Conservation (phyloP, 2,329 filamentous ascomycete species). For the Phyllosticta ampelicida region DNA sequence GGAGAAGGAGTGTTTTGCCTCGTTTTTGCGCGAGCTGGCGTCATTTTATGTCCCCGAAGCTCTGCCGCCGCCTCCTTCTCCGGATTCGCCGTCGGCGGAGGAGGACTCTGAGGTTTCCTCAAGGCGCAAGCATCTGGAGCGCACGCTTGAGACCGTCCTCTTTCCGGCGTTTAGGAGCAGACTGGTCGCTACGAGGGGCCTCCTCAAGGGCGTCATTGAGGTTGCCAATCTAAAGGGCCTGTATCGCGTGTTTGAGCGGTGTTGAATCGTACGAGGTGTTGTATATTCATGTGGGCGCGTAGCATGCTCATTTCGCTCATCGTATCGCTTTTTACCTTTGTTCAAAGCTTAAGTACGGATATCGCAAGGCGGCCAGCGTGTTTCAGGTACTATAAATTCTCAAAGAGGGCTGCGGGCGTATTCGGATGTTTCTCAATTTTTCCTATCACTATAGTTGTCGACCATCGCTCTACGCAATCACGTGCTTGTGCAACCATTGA, state of each 20-base stretch:
- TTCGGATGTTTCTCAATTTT: too few species aligned
- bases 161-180: constrained; percentile 82
- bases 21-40: constrained; percentile 76
- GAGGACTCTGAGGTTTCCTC: constrained; percentile 32
- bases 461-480: too few species aligned
- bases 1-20: constrained; percentile 76
- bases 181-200: constrained; percentile 66
- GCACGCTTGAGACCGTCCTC: constrained; percentile 71
- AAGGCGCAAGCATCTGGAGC: constrained; percentile 58
- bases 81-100: constrained; percentile 17
- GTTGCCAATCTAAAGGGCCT: constrained; percentile 85
- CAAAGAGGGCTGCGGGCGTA: too few species aligned
- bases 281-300: neutral
- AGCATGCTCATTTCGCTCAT: neutral
- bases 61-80: constrained; percentile 45
- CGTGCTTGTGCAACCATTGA: too few species aligned
- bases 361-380: too few species aligned
- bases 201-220: constrained; percentile 73
- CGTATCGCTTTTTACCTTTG: too few species aligned
- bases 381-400: too few species aligned
- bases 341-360: too few species aligned
- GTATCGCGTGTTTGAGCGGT: constrained; percentile 91
- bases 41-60: constrained; percentile 85
- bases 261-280: constrained; percentile 39
- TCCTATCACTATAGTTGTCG: too few species aligned